A percentile compares a stretch with the other conserved stretches of the same genome.
These are phyloP conservation scores for Lactuca saligna DNA, from an alignment of 129 eudicot species.

Conservation along the genomic window DNA sequence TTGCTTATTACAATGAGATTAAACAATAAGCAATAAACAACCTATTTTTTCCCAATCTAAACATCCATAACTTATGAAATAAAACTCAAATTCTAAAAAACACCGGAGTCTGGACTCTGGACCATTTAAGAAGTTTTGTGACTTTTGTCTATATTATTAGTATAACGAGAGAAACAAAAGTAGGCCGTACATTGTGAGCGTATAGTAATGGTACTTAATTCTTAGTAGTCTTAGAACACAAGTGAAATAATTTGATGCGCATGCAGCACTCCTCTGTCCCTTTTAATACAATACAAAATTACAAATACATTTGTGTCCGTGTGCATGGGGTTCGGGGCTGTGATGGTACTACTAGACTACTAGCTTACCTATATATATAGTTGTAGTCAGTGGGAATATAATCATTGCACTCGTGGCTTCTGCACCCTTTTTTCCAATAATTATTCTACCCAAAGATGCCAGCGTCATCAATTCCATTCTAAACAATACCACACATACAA, in stretches of 20 bases:
- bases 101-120: not conserved
- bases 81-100: not conserved
- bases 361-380: not conserved
- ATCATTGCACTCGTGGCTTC: slow-evolving; percentile 45
- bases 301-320: slow-evolving; percentile 34
- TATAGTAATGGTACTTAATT: slow-evolving; percentile 20
- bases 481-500: not conserved
- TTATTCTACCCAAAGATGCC: slow-evolving; percentile 26
- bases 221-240: slow-evolving; percentile 30
- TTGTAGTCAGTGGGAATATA: slow-evolving; percentile 38
- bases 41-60: too few species aligned
- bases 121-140: not conserved
- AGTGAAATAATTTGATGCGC: slow-evolving; percentile 34
- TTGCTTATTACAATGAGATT: too few species aligned
- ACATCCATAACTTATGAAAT: too few species aligned
- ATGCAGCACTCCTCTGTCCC: slow-evolving; percentile 27
- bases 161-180: slow-evolving; percentile 8
- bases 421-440: slow-evolving; percentile 12
- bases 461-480: slow-evolving; percentile 19
- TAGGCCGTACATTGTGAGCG: slow-evolving; percentile 23
- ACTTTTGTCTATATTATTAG: too few species aligned
- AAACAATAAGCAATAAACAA: too few species aligned
- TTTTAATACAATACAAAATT: slow-evolving; percentile 18
- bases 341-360: slow-evolving; percentile 1
- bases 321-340: slow-evolving; percentile 33